Base-by-base conservation (phyloP, 2,329 filamentous ascomycete genomes). In the Cercospora sp. region DNA sequence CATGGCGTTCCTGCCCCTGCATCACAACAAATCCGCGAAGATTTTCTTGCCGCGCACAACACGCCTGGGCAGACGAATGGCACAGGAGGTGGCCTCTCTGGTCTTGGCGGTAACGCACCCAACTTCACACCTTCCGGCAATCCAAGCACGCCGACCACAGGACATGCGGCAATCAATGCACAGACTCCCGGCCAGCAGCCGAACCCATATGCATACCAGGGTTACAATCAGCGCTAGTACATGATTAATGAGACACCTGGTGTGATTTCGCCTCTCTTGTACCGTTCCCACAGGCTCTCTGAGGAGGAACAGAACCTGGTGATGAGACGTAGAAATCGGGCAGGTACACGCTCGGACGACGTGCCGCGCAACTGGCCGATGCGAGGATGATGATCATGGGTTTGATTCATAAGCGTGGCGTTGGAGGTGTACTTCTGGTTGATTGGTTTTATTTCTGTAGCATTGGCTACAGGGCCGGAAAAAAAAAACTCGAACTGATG, bases 1-100 rank as follows among this genome's bases (percentile, higher is more conserved):
- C 94, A 93, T 63, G 90, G 81, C 31, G 83, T 85, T 10, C 79
- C 81, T 9, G 78, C 81, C 13, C 83, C 83, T 20, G 83, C 83
- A 2, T 86, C 91, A 72, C 88, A 82, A 90, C 79, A 77, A 39
- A 76, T 74, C 33, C 72, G 78, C 12, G 77, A 80, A n/a, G 78
- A 80, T 51, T 80, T 79, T 68, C 77, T 82, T 28, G 81, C 81
- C 16, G 81, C 81, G 64, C 81, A 81, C 65, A 81, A 60, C 74
- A 84, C 73, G 39, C 75, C 71, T 18, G 68, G 71, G 66, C 67
- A 73, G 65, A 60, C 65, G 7, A 75, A 73, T 62, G 75, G 75
- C 23, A 48, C 55, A 18, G 70, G 70, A 31, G 65, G 51, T 28
- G 66, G 64, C 8, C 57, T 72, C 5, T 68, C 64, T 18, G 71